Base-by-base conservation (phyloP, 2,329 filamentous ascomycete genomes). In the Xylaria sp. region DNA sequence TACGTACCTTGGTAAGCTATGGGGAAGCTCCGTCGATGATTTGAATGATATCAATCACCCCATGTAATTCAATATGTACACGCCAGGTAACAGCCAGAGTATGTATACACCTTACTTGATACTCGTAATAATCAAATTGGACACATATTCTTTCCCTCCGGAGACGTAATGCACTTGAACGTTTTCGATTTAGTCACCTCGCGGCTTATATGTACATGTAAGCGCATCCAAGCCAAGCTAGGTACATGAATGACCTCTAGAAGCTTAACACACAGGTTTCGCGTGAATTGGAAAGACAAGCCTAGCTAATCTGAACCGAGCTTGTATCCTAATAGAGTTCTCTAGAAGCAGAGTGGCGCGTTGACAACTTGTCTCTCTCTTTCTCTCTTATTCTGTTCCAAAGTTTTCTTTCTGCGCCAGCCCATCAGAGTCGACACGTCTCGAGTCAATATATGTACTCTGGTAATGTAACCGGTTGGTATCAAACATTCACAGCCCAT, bases 241-340 rank as follows among this genome's bases (percentile, higher is more conserved):
- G 23, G 23, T 23, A 49, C 31, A 10, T 56, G 23, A 2, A 38
- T 31, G 31, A 17, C 33, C 42, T 53, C 59, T 63, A 56, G 33
- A 2, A 23, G 44, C 17, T 17, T 17, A 51, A 38, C 28, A 51
- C 28, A 6, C 4, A 33, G 2, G 26, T 36, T 49, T 49, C 10
- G 17, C 23, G 53, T 6, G 53, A 38, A n/a, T 13, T 10, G 48
- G 20, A 15, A 42, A 57, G 31, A 40, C 15, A 31, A 6, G 33
- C 51, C 56, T 28, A 23, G 54, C 54, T 13, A 23, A 33, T 54
- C 56, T 20, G 13, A 40, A 36, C 46, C 38, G 36, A 40, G 65
- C 17, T 42, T 40, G 26, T 49, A 49, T 57, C 46, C 38, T 17
- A 23, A 46, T 20, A n/a, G 20, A 17, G 10, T 46, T 17, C 53